Base-by-base conservation (phyloP, 2,329 filamentous ascomycete genomes). In the Sclerotinia spermophila region DNA sequence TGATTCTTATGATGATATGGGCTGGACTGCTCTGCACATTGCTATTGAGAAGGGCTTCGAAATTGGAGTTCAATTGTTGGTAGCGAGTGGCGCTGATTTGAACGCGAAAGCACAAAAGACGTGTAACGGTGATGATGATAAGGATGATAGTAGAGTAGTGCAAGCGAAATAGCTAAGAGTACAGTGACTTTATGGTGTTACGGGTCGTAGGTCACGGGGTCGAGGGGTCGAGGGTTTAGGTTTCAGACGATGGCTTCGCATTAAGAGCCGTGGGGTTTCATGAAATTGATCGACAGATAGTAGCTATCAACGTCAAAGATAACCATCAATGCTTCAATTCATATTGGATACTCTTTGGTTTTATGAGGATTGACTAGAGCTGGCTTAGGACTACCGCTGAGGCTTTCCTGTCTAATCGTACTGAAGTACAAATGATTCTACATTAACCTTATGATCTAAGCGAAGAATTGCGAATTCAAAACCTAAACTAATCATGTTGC, bases 1-100 rank as follows among this genome's bases (percentile, higher is more conserved):
- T 35, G 68, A 75, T 38, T 62, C 67, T 1, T 65, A 59, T 21
- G 73, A 75, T 51, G 45, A 64, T 5, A 75, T 74, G 61, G 71
- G 71, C 0, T 69, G 68, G 24, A 73, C 70, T 5, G 44, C 73
- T 3, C 44, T 75, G 19, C 45, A 69, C 17, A 68, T 75, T 27
- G 74, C 74, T 7, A 69, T 72, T 21, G 59, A 69, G 17, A 72
- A 74, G 59, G 67, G 70, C 42, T 66, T 68, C 40, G 48, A 71
- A 1, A 69, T 73, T 30, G 71, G 72, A 1, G 51, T 74, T 8
- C 60, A 71, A 30, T 60, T 71, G 19, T 27, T 75, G n/a, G 42
- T 75, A 40, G 66, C 68, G 42, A 65, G 61, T 24, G 72, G 71
- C 2, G 70, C 70, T 21, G 48, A 72, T 35, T 53, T 74, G 17